phyloP scores from a whole-genome alignment of 2,329 filamentous ascomycete species.

The Pyricularia grisea region DNA sequence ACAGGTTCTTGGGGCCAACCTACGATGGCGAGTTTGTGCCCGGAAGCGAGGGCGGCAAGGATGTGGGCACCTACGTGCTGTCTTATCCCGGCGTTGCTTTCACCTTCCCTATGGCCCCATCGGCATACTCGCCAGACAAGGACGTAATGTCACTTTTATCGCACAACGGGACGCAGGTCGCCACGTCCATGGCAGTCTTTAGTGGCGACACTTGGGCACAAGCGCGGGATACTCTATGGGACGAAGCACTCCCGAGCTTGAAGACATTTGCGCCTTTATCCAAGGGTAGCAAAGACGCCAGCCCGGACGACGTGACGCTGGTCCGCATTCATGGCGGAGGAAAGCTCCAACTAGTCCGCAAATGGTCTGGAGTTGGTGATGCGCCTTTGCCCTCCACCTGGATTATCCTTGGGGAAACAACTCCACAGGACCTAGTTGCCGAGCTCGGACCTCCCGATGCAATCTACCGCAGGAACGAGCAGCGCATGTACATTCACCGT shows the following conservation, averaged over 20 bases:
- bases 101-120: conserved; percentile 69
- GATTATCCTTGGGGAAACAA: conserved; percentile 76
- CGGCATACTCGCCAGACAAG: conserved; percentile 63
- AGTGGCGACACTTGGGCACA: conserved; percentile 86
- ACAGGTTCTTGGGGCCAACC: conserved; percentile 84
- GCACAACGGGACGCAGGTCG: conserved; percentile 64
- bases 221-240: conserved; percentile 68
- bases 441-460: conserved; percentile 90
- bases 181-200: conserved; percentile 84
- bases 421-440: conserved; percentile 81
- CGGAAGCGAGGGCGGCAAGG: conserved; percentile 35
- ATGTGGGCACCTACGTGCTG: conserved; percentile 71
- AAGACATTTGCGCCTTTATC: conserved; percentile 60
- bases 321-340: conserved; percentile 72
- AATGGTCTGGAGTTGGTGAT: conserved; percentile 43
- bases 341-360: conserved; percentile 66
- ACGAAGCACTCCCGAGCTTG: conserved; percentile 61
- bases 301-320: conserved; percentile 75
- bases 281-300: conserved; percentile 27
- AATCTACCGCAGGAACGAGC: conserved; percentile 86
- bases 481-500: conserved; percentile 79
- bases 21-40: conserved; percentile 89
- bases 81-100: conserved; percentile 95
- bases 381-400: conserved; percentile 33
- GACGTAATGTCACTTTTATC: conserved; percentile 85